These are phyloP conservation scores for Tetrapisispora nanseiensis DNA, from an alignment of 805 yeast species.

Conservation along the genomic window DNA sequence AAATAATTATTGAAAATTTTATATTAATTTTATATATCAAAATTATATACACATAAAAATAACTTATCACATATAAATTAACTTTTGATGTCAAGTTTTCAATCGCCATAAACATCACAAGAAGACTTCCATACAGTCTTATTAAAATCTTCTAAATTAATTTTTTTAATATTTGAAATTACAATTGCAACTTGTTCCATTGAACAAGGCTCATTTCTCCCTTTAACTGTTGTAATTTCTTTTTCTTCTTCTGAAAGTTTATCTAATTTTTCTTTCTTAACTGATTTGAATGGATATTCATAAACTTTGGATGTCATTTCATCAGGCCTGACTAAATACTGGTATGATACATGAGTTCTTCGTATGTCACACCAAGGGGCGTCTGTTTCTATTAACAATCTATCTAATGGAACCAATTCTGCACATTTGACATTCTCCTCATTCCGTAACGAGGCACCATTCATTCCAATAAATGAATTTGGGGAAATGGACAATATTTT, in stretches of 20 bases:
- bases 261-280: conserved; percentile 29
- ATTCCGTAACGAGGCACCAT: conserved; percentile 86
- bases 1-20: neutral
- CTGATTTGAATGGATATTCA: conserved; percentile 16
- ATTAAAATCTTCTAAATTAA: conserved; percentile 36
- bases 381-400: conserved; percentile 81
- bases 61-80: conserved; percentile 3
- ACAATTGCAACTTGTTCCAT: conserved; percentile 73
- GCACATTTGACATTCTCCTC: conserved; percentile 65
- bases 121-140: conserved; percentile 45
- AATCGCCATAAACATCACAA: conserved; percentile 32
- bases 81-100: neutral
- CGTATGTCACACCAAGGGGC: conserved; percentile 98
- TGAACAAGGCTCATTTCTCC: conserved; percentile 87
- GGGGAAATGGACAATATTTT: conserved; percentile 38
- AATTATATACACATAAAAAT: neutral
- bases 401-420: conserved; percentile 54
- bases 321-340: conserved; percentile 34
- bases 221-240: conserved; percentile 46
- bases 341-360: conserved; percentile 67
- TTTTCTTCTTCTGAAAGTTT: conserved; percentile 18
- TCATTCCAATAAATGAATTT: conserved; percentile 57
- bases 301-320: conserved; percentile 9
- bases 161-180: conserved; percentile 40
- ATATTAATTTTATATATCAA: neutral